Base-by-base conservation (phyloP, 2,329 filamentous ascomycete species). In the Hypocreales sp. region DNA sequence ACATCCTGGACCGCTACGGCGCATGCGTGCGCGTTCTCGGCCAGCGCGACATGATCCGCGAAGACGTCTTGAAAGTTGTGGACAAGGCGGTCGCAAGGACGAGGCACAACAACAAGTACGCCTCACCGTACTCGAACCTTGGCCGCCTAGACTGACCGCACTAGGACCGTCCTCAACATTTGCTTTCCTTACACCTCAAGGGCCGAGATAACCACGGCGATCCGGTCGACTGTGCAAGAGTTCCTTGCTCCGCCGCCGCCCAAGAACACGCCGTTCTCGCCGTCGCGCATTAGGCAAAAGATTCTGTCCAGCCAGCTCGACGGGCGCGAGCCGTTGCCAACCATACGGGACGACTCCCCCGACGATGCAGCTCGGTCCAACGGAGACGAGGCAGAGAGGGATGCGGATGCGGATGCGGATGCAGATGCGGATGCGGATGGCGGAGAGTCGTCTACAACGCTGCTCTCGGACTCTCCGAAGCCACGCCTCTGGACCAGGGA, bases 131-230 rank as follows among this genome's bases (percentile, higher is more conserved):
- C n/a, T 15, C n/a, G n/a, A 5, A 11, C 8, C 8, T 10, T n/a
- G 5, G 9, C 12, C 6, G 14, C 14, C 15, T 5, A 11, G 5
- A 14, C 22, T 28, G 17, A 21, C 39, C 40, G 33, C 8, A 12
- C 5, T 15, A 72, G 67, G 30, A 58, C 62, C 15, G 55, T 68
- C 17, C 61, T 98, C 27, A 98, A 98, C 48, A 84, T 98, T 36
- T 98, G 90, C 60, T 95, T 95, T 45, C 90, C 90, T 0, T 98
- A 98, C 47, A 95, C 90, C 0, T 92, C 86, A 5, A 71, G 90
- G 37, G 84, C 93, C 44, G 90, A 98, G 49, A 95, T 98, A 39
- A 92, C 87, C 1, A 74, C 79, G 4, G 82, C 87, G 5, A 81
- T 98, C 38, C 77, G 81, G 36, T 72, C 76, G 22, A 94, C 87